A percentile compares a stretch with the other conserved stretches of the same genome.
phyloP scores from a whole-genome alignment of 2,329 filamentous ascomycete genomes.

The Sporothrix pseudoabietina region DNA sequence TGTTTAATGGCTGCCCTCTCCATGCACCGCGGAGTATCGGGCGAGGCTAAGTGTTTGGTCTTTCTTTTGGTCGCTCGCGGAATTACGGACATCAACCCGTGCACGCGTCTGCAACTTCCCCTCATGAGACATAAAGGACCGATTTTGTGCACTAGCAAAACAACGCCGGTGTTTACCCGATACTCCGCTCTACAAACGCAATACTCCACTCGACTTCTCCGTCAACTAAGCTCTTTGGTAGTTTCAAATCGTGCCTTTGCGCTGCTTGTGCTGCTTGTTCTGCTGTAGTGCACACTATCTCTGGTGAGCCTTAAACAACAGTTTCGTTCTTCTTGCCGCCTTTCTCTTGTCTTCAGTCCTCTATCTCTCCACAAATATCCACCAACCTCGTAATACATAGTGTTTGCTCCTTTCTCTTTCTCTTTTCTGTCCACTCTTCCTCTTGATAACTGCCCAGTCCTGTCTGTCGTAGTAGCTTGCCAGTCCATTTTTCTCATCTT shows the following conservation, averaged over 20 bases:
- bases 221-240: not conserved
- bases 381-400: not conserved
- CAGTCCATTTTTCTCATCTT: too few species aligned
- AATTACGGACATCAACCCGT: not conserved
- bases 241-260: not conserved
- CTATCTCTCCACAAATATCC: not conserved
- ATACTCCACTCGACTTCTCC: not conserved
- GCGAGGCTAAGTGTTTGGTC: not conserved
- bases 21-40: slow-evolving; percentile 1
- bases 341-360: not conserved
- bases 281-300: not conserved
- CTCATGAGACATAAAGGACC: slow-evolving; percentile 11
- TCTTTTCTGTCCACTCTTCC: not conserved
- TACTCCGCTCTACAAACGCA: not conserved
- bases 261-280: not conserved
- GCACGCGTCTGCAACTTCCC: not conserved
- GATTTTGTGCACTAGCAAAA: slow-evolving; percentile 6
- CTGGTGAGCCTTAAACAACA: not conserved
- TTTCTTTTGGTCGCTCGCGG: not conserved
- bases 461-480: too few species aligned
- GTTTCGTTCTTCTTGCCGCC: not conserved
- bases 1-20: not conserved
- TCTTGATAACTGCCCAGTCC: too few species aligned
- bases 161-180: slow-evolving; percentile 13
- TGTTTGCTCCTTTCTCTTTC: not conserved